Conservation (phyloP, 1,284 basidiomycete species). For the Ganoderma sp. region DNA sequence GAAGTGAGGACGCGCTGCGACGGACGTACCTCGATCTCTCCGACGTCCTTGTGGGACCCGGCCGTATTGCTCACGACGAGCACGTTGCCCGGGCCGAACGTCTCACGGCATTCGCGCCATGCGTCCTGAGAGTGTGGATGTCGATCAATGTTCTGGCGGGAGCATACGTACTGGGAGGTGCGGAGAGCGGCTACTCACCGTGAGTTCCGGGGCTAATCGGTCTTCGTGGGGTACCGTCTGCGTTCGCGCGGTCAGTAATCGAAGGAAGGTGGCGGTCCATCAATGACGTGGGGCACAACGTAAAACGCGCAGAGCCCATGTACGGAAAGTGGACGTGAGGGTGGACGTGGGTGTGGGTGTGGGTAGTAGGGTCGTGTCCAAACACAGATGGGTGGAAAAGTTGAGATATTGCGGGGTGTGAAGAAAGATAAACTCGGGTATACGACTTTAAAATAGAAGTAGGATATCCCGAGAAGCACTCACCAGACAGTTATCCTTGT, state of each 20-base stretch:
- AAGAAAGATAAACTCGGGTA: not conserved
- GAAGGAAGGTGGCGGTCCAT: not conserved
- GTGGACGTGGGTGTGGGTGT: not conserved
- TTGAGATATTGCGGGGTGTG: not conserved
- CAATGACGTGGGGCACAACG: not conserved
- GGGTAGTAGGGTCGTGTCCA: not conserved
- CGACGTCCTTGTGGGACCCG: conserved; percentile 81
- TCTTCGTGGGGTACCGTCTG: conserved; percentile 83
- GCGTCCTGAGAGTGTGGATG: conserved; percentile 55
- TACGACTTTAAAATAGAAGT: no score
- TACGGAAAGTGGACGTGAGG: not conserved
- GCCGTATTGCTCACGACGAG: conserved; percentile 95
- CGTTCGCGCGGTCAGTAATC: not conserved
- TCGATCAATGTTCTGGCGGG: not conserved
- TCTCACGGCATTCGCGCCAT: conserved; percentile 75
- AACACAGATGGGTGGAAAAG: not conserved
- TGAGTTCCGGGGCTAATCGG: conserved; percentile 72
- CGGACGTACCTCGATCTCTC: conserved; percentile 73
- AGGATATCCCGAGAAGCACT: conserved; percentile 34
- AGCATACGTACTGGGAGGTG: not conserved
- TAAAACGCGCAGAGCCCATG: not conserved
- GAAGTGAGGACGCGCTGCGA: not conserved
- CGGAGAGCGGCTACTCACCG: conserved; percentile 47
- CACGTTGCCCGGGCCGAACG: conserved; percentile 82
- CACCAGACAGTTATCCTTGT: conserved; percentile 98